These are phyloP conservation scores for Apocynum venetum DNA, from an alignment of 257 asterid species.

Conservation along the genomic window DNA sequence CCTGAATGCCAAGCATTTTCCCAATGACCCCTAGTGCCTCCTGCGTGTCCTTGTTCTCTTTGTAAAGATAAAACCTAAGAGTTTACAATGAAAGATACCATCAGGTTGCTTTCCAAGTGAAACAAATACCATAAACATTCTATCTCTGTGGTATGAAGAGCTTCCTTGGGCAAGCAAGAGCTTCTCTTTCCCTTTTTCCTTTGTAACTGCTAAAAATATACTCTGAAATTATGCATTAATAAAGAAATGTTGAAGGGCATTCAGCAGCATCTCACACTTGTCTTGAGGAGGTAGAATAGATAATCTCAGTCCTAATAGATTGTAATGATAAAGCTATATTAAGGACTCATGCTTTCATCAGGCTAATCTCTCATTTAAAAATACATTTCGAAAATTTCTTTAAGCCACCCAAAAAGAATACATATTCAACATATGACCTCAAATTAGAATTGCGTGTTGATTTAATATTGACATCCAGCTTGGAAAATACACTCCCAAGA, in stretches of 20 bases:
- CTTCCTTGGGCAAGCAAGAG: not conserved
- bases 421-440: not conserved
- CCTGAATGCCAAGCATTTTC: constrained; percentile 96
- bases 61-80: constrained; percentile 84
- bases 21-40: constrained; percentile 85
- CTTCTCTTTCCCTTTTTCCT: not conserved
- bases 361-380: not conserved
- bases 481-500: not conserved
- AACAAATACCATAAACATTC: not conserved
- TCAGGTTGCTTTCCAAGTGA: constrained; percentile 20
- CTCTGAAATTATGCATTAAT: not conserved
- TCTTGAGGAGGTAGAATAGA: not conserved
- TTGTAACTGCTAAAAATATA: not conserved
- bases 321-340: not conserved
- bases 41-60: constrained; percentile 98
- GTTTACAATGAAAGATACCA: constrained; percentile 14
- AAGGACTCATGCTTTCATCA: not conserved
- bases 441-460: not conserved
- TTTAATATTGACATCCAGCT: not conserved
- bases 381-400: not conserved
- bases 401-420: not conserved
- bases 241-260: not conserved
- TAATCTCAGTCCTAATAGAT: not conserved
- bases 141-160: not conserved
- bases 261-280: not conserved